phyloP scores from a whole-genome alignment of 2,329 filamentous ascomycete species.

The Diaporthe citrichinensis region DNA sequence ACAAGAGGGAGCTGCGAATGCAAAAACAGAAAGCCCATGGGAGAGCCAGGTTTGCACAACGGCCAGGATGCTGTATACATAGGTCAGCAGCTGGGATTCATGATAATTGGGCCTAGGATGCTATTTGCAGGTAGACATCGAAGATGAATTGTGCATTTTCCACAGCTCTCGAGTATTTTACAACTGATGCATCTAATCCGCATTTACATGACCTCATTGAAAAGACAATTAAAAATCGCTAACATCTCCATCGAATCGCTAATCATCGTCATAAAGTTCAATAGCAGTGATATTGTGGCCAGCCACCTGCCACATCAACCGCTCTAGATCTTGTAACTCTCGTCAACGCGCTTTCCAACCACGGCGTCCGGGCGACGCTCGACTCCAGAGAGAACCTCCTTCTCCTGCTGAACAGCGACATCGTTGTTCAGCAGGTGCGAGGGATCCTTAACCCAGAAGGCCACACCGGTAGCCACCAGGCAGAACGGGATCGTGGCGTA shows the following conservation, averaged over 20 bases:
- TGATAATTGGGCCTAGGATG: too few relatives aligned
- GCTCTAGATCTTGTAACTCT: background rate
- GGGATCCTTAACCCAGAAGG: constrained; percentile 48
- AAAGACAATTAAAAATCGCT: constrained; percentile 9
- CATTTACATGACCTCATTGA: constrained; percentile 3
- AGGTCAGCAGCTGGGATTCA: background rate
- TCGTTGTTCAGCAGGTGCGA: constrained; percentile 51
- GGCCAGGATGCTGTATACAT: background rate
- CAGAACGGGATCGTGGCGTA: constrained; percentile 48
- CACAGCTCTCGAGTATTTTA: background rate
- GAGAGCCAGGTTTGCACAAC: background rate
- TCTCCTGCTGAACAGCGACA: constrained; percentile 50
- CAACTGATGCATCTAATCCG: background rate
- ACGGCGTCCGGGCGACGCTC: background rate
- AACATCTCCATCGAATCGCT: background rate
- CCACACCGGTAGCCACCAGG: constrained; percentile 43
- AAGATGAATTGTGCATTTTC: background rate
- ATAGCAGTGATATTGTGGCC: background rate
- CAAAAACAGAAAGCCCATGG: background rate
- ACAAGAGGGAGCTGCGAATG: background rate
- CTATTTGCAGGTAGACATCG: background rate
- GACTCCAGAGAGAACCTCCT: constrained; percentile 43
- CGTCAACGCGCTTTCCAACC: background rate
- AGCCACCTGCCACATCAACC: background rate
- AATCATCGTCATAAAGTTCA: background rate